phyloP scores from a whole-genome alignment of 75 land plant genomes.

The Isoetes taiwanensis region DNA sequence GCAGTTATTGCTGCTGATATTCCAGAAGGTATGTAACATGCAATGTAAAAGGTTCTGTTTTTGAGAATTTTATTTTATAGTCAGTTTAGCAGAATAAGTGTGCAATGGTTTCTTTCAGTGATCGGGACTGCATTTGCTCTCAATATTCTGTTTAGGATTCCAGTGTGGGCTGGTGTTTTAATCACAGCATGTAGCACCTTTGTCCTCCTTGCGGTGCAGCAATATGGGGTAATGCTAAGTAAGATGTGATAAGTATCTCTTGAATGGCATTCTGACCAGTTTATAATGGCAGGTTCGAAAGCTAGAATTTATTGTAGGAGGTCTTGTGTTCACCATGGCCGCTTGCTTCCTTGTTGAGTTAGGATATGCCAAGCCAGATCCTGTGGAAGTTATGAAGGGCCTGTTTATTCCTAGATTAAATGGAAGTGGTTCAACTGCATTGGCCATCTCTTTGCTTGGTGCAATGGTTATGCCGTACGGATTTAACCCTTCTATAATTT shows the following conservation, averaged over 20 bases:
- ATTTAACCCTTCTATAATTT: constrained; percentile 4
- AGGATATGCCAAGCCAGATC: constrained; percentile 59
- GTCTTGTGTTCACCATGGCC: constrained; percentile 63
- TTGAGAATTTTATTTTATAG: not conserved
- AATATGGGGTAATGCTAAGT: constrained; percentile 53
- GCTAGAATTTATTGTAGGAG: constrained; percentile 65
- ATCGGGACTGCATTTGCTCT: constrained; percentile 83
- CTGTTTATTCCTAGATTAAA: constrained; percentile 56
- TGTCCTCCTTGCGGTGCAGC: constrained; percentile 58
- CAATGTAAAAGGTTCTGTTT: no score
- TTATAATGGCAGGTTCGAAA: constrained; percentile 48
- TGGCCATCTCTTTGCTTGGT: constrained; percentile 90
- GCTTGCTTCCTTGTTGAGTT: constrained; percentile 65
- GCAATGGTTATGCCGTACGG: constrained; percentile 84
- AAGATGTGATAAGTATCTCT: not conserved
- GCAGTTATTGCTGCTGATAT: constrained; percentile 74
- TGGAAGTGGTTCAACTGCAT: constrained; percentile 66
- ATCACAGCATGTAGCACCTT: constrained; percentile 67
- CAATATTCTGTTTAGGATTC: constrained; percentile 74
- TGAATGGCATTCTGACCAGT: not conserved
- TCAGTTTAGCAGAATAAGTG: not conserved
- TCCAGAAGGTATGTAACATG: constrained; percentile 57
- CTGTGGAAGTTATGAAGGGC: constrained; percentile 58
- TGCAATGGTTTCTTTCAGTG: constrained; percentile 21
- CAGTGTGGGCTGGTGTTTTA: constrained; percentile 76